Percentiles rank a stretch among this genome's conserved stretches.
Evolutionary conservation across 805 yeast genomes (phyloP).

Genomic region (Starmerella ratchasimensis): DNA sequence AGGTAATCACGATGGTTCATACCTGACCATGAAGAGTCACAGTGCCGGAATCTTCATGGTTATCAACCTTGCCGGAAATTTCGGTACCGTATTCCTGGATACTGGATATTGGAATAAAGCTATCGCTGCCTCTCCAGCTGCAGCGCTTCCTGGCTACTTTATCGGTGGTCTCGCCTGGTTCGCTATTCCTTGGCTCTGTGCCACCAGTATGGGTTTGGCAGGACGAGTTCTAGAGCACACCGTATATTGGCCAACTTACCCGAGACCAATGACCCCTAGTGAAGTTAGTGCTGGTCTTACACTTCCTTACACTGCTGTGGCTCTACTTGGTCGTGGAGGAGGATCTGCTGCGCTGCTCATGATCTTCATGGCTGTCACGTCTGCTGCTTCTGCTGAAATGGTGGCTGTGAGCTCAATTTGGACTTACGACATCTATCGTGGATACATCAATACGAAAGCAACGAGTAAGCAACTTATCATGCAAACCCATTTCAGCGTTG

Average conservation of each 20-base stretch:
- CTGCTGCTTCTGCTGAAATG: slow-evolving; percentile 84
- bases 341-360: slow-evolving; percentile 68
- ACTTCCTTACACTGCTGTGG: slow-evolving; percentile 61
- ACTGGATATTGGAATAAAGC: slow-evolving; percentile 85
- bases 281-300: slow-evolving; percentile 68
- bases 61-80: slow-evolving; percentile 77
- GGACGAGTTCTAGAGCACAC: slow-evolving; percentile 57
- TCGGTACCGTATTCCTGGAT: slow-evolving; percentile 77
- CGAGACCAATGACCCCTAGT: slow-evolving; percentile 45
- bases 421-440: slow-evolving; percentile 75
- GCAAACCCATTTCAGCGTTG: slow-evolving; percentile 54
- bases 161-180: slow-evolving; percentile 86
- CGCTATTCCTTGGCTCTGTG: slow-evolving; percentile 71
- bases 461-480: slow-evolving; percentile 56
- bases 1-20: slow-evolving; percentile 79
- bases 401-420: slow-evolving; percentile 75
- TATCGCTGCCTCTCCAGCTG: slow-evolving; percentile 68
- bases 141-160: slow-evolving; percentile 77
- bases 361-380: slow-evolving; percentile 84
- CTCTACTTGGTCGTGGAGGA: slow-evolving; percentile 76
- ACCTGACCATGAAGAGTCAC: slow-evolving; percentile 72
- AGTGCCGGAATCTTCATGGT: slow-evolving; percentile 83
- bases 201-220: slow-evolving; percentile 80
- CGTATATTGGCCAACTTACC: slow-evolving; percentile 70
- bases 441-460: slow-evolving; percentile 68